Percentiles rank a stretch among this genome's conserved stretches.
Evolutionary conservation across 768 basidiomycete genomes (phyloP).

Genomic region (Podaxis sp.): DNA sequence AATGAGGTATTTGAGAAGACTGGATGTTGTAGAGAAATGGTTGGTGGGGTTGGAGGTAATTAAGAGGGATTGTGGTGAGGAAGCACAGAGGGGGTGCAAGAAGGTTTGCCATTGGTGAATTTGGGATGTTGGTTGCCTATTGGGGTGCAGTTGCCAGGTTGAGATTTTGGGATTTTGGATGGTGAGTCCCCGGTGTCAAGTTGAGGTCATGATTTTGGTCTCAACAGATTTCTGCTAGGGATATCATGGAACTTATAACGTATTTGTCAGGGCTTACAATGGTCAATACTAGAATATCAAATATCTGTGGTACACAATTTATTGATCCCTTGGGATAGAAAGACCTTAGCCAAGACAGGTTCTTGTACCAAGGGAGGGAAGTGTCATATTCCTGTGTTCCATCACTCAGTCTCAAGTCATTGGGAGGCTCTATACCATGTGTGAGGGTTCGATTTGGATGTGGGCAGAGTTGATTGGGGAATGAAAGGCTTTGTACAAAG

Average conservation of each 20-base stretch:
- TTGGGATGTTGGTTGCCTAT: too few species aligned
- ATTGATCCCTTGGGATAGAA: not conserved
- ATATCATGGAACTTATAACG: conserved; percentile 63
- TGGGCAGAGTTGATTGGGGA: conserved; percentile 58
- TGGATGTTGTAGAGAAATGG: too few species aligned
- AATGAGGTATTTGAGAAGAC: too few species aligned
- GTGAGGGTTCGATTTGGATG: conserved; percentile 60
- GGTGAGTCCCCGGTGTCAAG: too few species aligned
- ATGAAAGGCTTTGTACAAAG: conserved; percentile 44
- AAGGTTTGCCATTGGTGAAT: too few species aligned
- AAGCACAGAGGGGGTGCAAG: too few species aligned
- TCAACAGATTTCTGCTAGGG: too few species aligned
- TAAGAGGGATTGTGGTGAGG: too few species aligned
- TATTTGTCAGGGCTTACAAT: conserved; percentile 63
- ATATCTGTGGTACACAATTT: conserved; percentile 55
- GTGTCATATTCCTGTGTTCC: conserved; percentile 62
- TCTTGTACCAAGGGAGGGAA: conserved; percentile 60
- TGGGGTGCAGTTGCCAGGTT: too few species aligned
- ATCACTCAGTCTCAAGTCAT: conserved; percentile 56
- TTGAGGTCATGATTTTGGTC: too few species aligned
- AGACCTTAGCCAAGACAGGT: conserved; percentile 31
- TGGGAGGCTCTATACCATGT: conserved; percentile 55
- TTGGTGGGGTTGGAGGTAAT: too few species aligned
- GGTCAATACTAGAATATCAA: conserved; percentile 61
- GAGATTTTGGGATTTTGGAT: too few species aligned